phyloP scores from a whole-genome alignment of 208 protist genomes.

The Wallacemonas sp. region DNA sequence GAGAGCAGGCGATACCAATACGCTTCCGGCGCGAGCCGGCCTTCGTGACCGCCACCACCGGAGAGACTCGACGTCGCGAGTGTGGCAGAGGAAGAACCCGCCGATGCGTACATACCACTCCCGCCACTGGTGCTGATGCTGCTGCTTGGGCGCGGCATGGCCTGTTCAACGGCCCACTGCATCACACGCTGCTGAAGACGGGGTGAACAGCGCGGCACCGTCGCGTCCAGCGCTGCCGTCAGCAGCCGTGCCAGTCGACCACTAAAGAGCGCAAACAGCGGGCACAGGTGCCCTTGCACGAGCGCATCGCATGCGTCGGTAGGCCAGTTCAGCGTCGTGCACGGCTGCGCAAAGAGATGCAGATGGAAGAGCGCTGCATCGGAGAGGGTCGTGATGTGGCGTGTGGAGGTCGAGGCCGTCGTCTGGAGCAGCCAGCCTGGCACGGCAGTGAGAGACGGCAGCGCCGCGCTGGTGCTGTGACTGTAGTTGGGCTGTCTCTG shows the following conservation, averaged over 20 bases:
- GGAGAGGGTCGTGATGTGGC: constrained; percentile 34
- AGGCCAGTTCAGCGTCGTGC: constrained; percentile 50
- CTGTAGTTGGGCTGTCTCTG: too few relatives aligned
- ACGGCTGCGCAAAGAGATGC: constrained; percentile 66
- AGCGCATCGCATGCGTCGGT: constrained; percentile 28
- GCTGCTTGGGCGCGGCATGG: constrained; percentile 34
- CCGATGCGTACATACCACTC: too few relatives aligned
- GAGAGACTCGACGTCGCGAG: not conserved
- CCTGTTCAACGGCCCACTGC: constrained; percentile 17
- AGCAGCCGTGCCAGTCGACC: constrained; percentile 46
- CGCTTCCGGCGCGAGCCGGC: not conserved
- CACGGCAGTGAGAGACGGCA: not conserved
- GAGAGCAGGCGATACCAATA: constrained; percentile 18
- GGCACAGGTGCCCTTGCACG: constrained; percentile 32
- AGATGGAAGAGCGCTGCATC: constrained; percentile 64
- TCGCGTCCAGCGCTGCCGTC: constrained; percentile 38
- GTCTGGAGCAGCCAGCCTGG: not conserved
- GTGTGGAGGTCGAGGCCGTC: too few relatives aligned
- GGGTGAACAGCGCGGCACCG: constrained; percentile 30
- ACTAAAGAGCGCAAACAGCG: constrained; percentile 40
- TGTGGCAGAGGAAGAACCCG: not conserved
- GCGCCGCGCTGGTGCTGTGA: too few relatives aligned
- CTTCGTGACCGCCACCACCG: not conserved
- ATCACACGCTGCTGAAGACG: constrained; percentile 18
- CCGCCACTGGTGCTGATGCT: too few relatives aligned